Percentiles rank a stretch among this genome's conserved stretches.
Evolutionary conservation across 306 rosid genomes (phyloP).

Genomic region (Cucurbita maxima): DNA sequence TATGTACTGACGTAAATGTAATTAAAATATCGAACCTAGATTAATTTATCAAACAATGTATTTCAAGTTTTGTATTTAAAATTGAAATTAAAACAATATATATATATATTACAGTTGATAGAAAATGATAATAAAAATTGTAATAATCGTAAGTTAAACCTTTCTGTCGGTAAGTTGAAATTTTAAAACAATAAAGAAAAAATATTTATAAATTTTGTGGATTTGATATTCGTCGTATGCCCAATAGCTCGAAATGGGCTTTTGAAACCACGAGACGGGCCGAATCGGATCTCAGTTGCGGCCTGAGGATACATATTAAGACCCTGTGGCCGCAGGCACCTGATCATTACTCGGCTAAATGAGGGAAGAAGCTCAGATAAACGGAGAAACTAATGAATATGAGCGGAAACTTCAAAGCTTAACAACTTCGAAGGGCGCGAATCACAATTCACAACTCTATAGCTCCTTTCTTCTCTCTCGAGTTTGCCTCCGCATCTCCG

Average conservation of each 20-base stretch:
- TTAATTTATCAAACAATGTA: too few relatives aligned
- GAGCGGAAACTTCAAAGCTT: conserved; percentile 65
- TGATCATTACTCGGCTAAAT: background rate
- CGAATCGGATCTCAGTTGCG: background rate
- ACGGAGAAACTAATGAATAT: conserved; percentile 39
- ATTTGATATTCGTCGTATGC: background rate
- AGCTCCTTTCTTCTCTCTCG: conserved; percentile 8
- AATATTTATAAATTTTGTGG: background rate
- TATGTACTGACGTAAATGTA: too few relatives aligned
- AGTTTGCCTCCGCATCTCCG: conserved; percentile 7
- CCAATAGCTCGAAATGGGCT: background rate
- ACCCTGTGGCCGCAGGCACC: background rate
- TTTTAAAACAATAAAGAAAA: background rate
- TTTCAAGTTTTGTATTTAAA: too few relatives aligned
- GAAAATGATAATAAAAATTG: too few relatives aligned
- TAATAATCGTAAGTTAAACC: too few relatives aligned
- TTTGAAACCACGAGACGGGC: background rate
- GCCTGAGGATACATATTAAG: background rate
- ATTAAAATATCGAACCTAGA: too few relatives aligned
- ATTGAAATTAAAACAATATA: too few relatives aligned
- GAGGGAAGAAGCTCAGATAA: background rate
- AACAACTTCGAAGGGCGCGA: conserved; percentile 6
- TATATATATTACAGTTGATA: too few relatives aligned
- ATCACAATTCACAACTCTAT: background rate
- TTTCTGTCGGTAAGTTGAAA: too few relatives aligned